Base-by-base conservation (phyloP, 1,284 basidiomycete species). In the Mycena citricolor region DNA sequence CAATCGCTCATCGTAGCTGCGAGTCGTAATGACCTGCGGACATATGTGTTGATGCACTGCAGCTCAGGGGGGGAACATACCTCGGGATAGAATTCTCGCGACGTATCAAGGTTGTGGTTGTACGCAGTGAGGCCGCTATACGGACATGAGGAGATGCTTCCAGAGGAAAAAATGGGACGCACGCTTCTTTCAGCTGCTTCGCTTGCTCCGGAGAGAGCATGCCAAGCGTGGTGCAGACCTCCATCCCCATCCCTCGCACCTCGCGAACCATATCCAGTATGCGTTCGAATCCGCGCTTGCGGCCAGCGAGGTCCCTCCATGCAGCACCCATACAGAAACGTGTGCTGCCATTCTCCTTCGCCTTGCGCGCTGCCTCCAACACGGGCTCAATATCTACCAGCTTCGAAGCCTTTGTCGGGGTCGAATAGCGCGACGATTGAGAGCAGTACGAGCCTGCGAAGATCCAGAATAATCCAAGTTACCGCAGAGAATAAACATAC, bases 281-380 rank as follows among this genome's bases (percentile, higher is more conserved):
- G 56, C 84, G 81, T 63, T 97, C 89, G 59, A 99, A 99, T 1
- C 94, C 94, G 39, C 90, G 79, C 68, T 97, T 98, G 53, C 92
- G 81, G 3, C 95, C 94, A 21, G 90, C 84, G 35, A 98, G 79
- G 65, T 97, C 95, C 55, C 95, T 76, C 95, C 95, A 99, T n/a
- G 95, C 95, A 4, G 95, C 94, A 44, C 95, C 95, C 95, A 98
- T 98, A 67, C 95, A 99, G 72, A 98, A 98, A 19, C 95, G 79
- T 16, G 95, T 99, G 61, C 90, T 94, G 23, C 95, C 95, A 60
- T 98, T 98, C 52, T 74, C 93, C 64, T 97, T 98, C 22, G 95
- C 95, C 62, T 90, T 86, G 21, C 91, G 79, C 19, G 95, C 93
- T 16, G 86, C 93, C 62, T 86, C 83, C 20, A 99, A 71, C 8